phyloP scores from a whole-genome alignment of 2,329 filamentous ascomycete species.

The Neofusicoccum cordaticola region DNA sequence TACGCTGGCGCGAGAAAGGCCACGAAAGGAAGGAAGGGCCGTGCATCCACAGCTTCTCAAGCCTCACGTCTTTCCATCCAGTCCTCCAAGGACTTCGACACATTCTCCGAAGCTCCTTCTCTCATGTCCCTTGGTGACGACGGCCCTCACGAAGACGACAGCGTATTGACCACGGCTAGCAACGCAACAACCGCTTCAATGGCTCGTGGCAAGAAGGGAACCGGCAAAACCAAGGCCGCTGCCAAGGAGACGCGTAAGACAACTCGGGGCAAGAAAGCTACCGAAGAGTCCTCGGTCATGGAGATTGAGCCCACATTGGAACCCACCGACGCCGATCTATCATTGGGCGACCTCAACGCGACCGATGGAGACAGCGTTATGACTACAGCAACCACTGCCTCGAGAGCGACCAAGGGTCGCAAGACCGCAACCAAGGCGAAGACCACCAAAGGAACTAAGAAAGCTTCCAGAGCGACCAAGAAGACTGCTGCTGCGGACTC shows the following conservation, averaged over 20 bases:
- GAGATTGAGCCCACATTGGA: slow-evolving; percentile 3
- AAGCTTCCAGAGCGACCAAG: slow-evolving; percentile 30
- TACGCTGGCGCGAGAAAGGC: slow-evolving; percentile 57
- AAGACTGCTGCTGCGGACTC: slow-evolving; percentile 28
- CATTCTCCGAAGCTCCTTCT: slow-evolving; percentile 43
- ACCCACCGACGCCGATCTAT: not conserved
- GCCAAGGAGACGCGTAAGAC: slow-evolving; percentile 51
- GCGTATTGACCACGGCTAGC: slow-evolving; percentile 48
- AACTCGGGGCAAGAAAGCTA: slow-evolving; percentile 33
- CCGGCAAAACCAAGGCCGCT: slow-evolving; percentile 42
- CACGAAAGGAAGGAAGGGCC: slow-evolving; percentile 32
- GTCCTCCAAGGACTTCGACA: slow-evolving; percentile 38
- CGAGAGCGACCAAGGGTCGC: slow-evolving; percentile 27
- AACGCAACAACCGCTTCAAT: slow-evolving; percentile 42
- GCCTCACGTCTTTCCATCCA: slow-evolving; percentile 61
- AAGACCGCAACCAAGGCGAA: slow-evolving; percentile 49
- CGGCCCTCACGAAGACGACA: slow-evolving; percentile 52
- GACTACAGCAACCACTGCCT: slow-evolving; percentile 41
- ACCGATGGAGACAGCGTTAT: slow-evolving; percentile 58
- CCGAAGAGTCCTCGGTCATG: slow-evolving; percentile 21
- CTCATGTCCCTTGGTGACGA: slow-evolving; percentile 45
- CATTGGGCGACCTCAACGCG: slow-evolving; percentile 18
- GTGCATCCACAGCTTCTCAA: slow-evolving; percentile 56
- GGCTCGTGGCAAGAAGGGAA: slow-evolving; percentile 27
- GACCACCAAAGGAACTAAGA: slow-evolving; percentile 27